Evolutionary conservation across 106 monocot species (phyloP).

Genomic region (Agapanthus africanus): DNA sequence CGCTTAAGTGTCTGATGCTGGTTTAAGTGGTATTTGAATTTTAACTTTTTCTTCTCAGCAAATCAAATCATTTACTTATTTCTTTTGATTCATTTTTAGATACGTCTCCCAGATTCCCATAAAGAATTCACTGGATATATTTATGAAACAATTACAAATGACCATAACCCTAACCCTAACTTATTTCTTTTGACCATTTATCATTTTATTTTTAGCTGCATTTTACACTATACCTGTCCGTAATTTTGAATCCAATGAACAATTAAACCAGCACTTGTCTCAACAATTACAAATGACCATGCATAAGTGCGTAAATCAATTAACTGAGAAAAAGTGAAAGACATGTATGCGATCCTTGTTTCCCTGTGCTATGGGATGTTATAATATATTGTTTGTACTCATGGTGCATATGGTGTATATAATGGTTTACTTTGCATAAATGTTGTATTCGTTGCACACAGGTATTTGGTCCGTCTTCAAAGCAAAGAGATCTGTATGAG

Average conservation of each 20-base stretch:
- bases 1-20: too few species aligned
- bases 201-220: not conserved
- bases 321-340: not conserved
- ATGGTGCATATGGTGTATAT: not conserved
- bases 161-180: too few species aligned
- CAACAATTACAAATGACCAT: not conserved
- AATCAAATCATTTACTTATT: too few species aligned
- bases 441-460: conserved; percentile 12
- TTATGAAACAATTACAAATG: too few species aligned
- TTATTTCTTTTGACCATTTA: not conserved
- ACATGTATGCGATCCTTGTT: not conserved
- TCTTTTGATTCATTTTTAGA: too few species aligned
- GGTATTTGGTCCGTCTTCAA: conserved; percentile 91
- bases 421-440: not conserved
- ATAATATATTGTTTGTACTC: not conserved
- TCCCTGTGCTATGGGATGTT: not conserved
- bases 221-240: not conserved
- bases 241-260: not conserved
- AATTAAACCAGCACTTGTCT: not conserved
- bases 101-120: too few species aligned
- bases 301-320: not conserved
- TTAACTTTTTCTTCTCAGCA: not conserved
- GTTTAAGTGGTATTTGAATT: too few species aligned
- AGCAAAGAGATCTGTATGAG: conserved; percentile 81
- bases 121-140: too few species aligned